phyloP scores from a whole-genome alignment of 2,329 filamentous ascomycete genomes.

The Epichloe brachyelytri region DNA sequence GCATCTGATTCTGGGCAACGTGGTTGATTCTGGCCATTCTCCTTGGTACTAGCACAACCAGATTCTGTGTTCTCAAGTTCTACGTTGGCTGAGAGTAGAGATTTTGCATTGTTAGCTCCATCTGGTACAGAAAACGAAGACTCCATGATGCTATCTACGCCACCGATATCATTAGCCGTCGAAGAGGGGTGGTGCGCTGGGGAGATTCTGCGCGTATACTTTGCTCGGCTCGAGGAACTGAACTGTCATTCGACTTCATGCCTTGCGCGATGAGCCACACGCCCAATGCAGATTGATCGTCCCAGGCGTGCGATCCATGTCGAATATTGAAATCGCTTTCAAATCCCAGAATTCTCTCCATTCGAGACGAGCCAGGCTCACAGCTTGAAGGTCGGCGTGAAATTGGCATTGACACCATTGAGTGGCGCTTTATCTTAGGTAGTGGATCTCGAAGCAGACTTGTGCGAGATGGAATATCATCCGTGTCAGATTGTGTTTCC shows the following conservation, averaged over 20 bases:
- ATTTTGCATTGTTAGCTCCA: not conserved
- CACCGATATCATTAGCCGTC: not conserved
- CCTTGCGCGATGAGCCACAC: conserved; percentile 26
- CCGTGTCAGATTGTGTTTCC: not conserved
- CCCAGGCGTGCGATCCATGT: conserved; percentile 17
- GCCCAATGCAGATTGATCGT: conserved; percentile 22
- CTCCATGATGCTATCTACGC: conserved; percentile 8
- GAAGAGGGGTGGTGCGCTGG: not conserved
- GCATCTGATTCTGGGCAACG: not conserved
- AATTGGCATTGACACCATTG: conserved; percentile 1
- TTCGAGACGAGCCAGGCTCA: conserved; percentile 4
- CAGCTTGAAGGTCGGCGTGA: conserved; percentile 2
- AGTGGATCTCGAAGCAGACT: not conserved
- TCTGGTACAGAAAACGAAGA: conserved; percentile 2
- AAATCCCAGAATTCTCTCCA: conserved; percentile 8
- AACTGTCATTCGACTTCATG: conserved; percentile 16
- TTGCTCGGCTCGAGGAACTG: conserved; percentile 9
- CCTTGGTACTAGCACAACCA: not conserved
- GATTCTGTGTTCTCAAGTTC: not conserved
- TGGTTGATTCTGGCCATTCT: not conserved
- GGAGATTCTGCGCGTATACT: not conserved
- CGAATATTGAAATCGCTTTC: conserved; percentile 18
- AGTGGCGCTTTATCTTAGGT: not conserved
- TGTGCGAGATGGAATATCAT: not conserved
- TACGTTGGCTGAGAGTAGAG: not conserved